Percentiles rank a stretch among this genome's conserved stretches.
Conservation (phyloP, 352 stramenopile genomes). For the Phytophthora tubulina region DNA sequence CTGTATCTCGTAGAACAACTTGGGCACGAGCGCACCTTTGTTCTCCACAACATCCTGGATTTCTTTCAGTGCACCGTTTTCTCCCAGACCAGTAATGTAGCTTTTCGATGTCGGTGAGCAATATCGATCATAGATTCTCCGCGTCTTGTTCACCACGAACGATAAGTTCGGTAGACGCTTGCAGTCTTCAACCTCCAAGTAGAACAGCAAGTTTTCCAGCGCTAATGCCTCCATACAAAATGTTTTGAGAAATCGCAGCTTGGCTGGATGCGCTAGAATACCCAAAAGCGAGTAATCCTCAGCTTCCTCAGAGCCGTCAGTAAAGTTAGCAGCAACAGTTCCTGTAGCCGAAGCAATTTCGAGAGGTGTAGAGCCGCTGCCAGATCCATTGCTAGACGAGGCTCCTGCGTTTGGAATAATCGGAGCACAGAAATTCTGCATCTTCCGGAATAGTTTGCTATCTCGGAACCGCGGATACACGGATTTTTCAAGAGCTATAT, state of each 20-base stretch:
- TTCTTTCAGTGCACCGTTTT: constrained; percentile 45
- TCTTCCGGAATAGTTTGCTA: constrained; percentile 79
- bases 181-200: constrained; percentile 87
- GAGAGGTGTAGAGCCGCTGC: constrained; percentile 7
- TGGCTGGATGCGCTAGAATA: constrained; percentile 77
- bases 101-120: constrained; percentile 57
- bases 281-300: constrained; percentile 74
- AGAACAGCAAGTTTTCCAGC: constrained; percentile 88
- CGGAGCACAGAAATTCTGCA: constrained; percentile 76
- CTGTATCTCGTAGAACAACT: constrained; percentile 80
- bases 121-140: constrained; percentile 86
- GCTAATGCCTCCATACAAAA: constrained; percentile 86
- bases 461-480: constrained; percentile 84
- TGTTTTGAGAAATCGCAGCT: constrained; percentile 86
- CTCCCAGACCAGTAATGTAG: constrained; percentile 54
- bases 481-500: constrained; percentile 71
- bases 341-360: constrained; percentile 24
- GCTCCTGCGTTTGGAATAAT: constrained; percentile 23
- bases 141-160: constrained; percentile 82
- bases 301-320: constrained; percentile 27
- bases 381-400: neutral
- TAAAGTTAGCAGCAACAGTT: constrained; percentile 30
- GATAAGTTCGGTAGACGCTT: constrained; percentile 85
- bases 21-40: constrained; percentile 59
- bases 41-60: constrained; percentile 60